Conservation (phyloP, 78 protist genomes). For the Protostelium mycophagum region DNA sequence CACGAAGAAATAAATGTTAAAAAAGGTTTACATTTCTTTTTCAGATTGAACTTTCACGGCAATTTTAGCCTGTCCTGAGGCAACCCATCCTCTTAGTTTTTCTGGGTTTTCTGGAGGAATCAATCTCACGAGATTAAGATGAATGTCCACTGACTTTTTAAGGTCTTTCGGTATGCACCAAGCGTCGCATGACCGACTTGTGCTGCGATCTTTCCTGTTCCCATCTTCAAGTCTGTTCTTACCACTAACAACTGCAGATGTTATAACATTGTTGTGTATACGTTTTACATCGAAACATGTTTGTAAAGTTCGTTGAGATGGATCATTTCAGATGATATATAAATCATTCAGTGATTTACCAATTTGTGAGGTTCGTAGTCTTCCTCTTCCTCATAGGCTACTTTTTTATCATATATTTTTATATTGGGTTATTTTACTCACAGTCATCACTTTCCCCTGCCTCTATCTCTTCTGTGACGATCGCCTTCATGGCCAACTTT, state of each 20-base stretch:
- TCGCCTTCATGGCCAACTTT: neutral
- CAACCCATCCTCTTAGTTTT: neutral
- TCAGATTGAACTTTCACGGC: constrained; percentile 4
- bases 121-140: too few species aligned
- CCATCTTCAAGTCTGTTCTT: constrained; percentile 59
- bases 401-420: too few species aligned
- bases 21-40: neutral
- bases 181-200: constrained; percentile 67
- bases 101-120: neutral
- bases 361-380: neutral
- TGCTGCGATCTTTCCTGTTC: constrained; percentile 64
- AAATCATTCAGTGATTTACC: neutral
- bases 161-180: constrained; percentile 12
- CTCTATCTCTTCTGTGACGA: neutral
- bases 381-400: constrained; percentile 4
- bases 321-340: neutral
- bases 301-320: neutral
- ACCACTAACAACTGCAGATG: constrained; percentile 42
- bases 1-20: too few species aligned
- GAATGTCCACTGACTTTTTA: neutral
- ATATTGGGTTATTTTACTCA: neutral
- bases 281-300: neutral
- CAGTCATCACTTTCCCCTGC: neutral
- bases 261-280: neutral
- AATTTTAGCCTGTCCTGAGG: neutral